Evolutionary conservation across 2,329 filamentous ascomycete genomes (phyloP).

Genomic region (Aspergillus pseudonomiae): DNA sequence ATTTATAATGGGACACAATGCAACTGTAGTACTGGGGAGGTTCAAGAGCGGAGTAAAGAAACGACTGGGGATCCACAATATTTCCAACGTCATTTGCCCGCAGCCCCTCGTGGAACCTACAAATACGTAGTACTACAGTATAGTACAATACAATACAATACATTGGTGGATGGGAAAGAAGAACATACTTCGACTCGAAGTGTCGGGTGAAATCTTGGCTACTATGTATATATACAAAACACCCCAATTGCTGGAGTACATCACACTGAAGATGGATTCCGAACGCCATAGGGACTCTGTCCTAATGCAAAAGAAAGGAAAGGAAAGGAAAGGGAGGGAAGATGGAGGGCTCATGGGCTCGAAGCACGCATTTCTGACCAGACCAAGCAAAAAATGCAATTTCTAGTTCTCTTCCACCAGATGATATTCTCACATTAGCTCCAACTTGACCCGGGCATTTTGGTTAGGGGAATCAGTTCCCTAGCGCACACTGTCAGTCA

Average conservation of each 20-base stretch:
- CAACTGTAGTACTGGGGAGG: not conserved
- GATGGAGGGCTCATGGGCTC: not conserved
- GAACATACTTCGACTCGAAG: not conserved
- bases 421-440: slow-evolving; percentile 31
- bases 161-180: not conserved
- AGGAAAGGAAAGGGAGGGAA: not conserved
- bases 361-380: not conserved
- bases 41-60: not conserved
- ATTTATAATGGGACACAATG: not conserved
- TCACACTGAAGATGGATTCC: not conserved
- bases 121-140: not conserved
- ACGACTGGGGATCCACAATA: not conserved
- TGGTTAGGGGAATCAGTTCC: slow-evolving; percentile 39
- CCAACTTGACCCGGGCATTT: slow-evolving; percentile 45
- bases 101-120: not conserved
- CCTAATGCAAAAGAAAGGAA: slow-evolving; percentile 9
- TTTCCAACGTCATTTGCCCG: not conserved
- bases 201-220: not conserved
- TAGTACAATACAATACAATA: not conserved
- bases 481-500: slow-evolving; percentile 16
- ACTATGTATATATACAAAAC: not conserved
- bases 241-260: not conserved
- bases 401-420: not conserved
- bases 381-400: not conserved
- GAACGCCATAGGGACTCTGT: not conserved